These are phyloP conservation scores for Yarrowia galli DNA, from an alignment of 1,139 yeast genomes.

Conservation along the genomic window DNA sequence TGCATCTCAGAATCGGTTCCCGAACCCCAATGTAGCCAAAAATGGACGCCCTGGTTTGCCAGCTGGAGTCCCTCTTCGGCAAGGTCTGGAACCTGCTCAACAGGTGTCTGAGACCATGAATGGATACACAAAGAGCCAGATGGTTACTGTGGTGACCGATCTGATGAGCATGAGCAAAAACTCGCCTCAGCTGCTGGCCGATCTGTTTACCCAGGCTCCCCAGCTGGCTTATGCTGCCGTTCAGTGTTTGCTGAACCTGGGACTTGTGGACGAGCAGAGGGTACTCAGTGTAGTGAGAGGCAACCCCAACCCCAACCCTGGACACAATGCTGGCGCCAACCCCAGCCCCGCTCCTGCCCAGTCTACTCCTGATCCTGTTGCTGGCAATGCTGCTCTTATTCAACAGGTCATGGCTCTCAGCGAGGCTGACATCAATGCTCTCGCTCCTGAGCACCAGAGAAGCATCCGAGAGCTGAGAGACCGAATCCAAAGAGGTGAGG, in stretches of 20 bases:
- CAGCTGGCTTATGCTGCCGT: conserved; percentile 85
- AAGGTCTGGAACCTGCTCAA: conserved; percentile 61
- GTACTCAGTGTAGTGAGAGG: conserved; percentile 52
- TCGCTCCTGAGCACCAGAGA: conserved; percentile 65
- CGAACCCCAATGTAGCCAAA: neutral
- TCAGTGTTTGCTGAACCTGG: conserved; percentile 68
- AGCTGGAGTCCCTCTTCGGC: conserved; percentile 54
- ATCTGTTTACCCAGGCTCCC: conserved; percentile 72
- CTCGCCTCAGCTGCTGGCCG: conserved; percentile 59
- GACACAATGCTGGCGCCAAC: neutral
- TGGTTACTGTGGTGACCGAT: conserved; percentile 55
- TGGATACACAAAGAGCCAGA: conserved; percentile 56
- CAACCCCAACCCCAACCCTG: conserved; percentile 25
- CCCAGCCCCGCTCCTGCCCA: conserved; percentile 3
- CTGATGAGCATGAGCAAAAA: conserved; percentile 69
- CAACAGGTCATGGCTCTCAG: conserved; percentile 61
- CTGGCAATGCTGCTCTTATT: conserved; percentile 52
- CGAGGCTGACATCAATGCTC: conserved; percentile 66
- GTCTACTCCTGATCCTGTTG: conserved; percentile 6
- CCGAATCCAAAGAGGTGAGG: conserved; percentile 48
- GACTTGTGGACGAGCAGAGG: conserved; percentile 59
- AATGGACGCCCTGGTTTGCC: conserved; percentile 42
- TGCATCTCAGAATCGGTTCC: conserved; percentile 47
- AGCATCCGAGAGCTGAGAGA: conserved; percentile 47
- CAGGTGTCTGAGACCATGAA: conserved; percentile 64